Evolutionary conservation across 1,139 yeast species (phyloP), one percentile per base, ranked within the genome.

Genomic region (Saccharomyces hybrid): DNA sequence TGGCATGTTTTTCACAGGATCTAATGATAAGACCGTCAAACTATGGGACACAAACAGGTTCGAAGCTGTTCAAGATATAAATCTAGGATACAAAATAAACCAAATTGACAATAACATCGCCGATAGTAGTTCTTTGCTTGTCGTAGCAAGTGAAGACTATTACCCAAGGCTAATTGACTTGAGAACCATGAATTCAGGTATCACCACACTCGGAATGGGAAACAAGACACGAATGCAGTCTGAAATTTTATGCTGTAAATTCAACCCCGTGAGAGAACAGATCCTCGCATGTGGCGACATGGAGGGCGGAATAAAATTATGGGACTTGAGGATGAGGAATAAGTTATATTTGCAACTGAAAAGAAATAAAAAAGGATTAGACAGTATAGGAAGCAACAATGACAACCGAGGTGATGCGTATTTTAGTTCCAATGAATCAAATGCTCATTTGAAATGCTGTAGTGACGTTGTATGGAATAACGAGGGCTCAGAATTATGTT

Each of bases 1-100:
- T 27, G 97, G 97, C 1, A 78, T 91, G 82, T 90, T 90, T 72
- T 78, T 89, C 11, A 79, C 90, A 2, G 82, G 90, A 0, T 88
- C 96, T 0, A 88, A 84, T 66, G 98, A 91, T 66, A 83, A 81
- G 57, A 78, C 82, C 0, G 80, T 90, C 32, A 87, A 85, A 58
- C 76, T 89, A 0, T 91, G 96, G 96, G 97, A 89, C 66, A 79
- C 97, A 0, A 79, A 79, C 55, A 74, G 78, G 28, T 72, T 88
- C 59, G 65, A 73, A 11, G 81, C 83, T 9, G 96, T 83, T 0
- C 88, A 87, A 62, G 63, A 1, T 87, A 88, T 62, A 78, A 83
- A 11, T 41, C 6, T 76, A 31, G 75, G 69, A 3, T 69, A 74
- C 14, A 71, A 84, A 26, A 79, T 84, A 0, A 78, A 82, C 60